These are phyloP conservation scores for Claviceps africana DNA, from an alignment of 2,329 filamentous ascomycete species.

Conservation along the genomic window DNA sequence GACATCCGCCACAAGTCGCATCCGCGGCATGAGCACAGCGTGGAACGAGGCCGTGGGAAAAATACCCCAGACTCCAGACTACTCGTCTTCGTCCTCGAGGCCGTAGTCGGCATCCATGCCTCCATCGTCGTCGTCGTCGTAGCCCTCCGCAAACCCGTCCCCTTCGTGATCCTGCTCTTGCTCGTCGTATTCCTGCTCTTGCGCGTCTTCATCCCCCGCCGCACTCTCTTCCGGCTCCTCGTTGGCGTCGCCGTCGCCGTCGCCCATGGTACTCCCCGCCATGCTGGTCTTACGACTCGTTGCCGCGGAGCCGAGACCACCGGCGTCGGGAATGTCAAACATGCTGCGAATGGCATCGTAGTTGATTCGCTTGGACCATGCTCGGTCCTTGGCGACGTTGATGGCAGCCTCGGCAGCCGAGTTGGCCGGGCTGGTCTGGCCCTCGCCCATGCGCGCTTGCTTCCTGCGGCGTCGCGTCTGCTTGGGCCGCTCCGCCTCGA, in stretches of 20 bases:
- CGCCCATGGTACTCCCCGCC: slow-evolving; percentile 22
- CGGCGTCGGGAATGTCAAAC: slow-evolving; percentile 33
- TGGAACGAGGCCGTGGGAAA: neutral
- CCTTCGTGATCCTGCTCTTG: slow-evolving; percentile 18
- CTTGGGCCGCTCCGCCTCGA: slow-evolving; percentile 42
- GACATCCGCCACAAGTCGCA: too few relatives aligned
- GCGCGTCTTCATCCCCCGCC: slow-evolving; percentile 20
- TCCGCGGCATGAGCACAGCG: too few relatives aligned
- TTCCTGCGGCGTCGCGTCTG: slow-evolving; percentile 41
- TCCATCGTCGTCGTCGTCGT: slow-evolving; percentile 24
- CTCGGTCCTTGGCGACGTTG: slow-evolving; percentile 51
- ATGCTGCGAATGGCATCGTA: slow-evolving; percentile 49
- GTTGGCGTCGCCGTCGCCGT: slow-evolving; percentile 9
- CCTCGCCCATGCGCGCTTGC: slow-evolving; percentile 47
- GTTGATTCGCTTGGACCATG: slow-evolving; percentile 62
- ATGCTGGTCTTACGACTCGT: slow-evolving; percentile 31
- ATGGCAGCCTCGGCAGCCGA: slow-evolving; percentile 56
- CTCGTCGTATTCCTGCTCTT: slow-evolving; percentile 16
- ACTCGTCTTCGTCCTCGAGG: slow-evolving; percentile 4
- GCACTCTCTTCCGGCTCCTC: slow-evolving; percentile 23
- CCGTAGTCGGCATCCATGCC: slow-evolving; percentile 22
- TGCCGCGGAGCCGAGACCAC: slow-evolving; percentile 34
- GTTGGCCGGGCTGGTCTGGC: slow-evolving; percentile 50
- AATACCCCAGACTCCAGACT: neutral
- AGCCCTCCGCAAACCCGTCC: slow-evolving; percentile 19